phyloP scores from a whole-genome alignment of 768 basidiomycete species.

The Chalciporus sphaerocephalus region DNA sequence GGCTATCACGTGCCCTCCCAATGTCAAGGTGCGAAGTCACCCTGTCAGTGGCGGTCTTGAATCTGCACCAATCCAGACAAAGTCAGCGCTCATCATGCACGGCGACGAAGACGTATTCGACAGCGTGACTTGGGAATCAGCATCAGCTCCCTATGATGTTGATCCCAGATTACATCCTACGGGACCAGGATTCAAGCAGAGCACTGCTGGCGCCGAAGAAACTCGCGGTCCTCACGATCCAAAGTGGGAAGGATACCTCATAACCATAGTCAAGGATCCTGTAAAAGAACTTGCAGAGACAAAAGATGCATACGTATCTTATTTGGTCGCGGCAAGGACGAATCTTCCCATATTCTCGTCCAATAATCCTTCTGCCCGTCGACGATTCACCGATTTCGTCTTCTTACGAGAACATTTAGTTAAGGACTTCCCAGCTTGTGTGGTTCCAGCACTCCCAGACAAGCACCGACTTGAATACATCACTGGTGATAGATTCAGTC shows the following conservation, averaged over 20 bases:
- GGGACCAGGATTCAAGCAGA: conserved; percentile 80
- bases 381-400: conserved; percentile 96
- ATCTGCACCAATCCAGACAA: background rate
- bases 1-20: conserved; percentile 25
- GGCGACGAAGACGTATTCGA: conserved; percentile 88
- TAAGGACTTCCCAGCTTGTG: conserved; percentile 93
- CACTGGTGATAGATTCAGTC: conserved; percentile 94
- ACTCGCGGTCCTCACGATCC: conserved; percentile 69
- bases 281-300: conserved; percentile 95
- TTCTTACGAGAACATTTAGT: conserved; percentile 86
- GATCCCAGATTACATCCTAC: conserved; percentile 37
- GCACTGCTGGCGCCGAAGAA: conserved; percentile 64
- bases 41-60: background rate
- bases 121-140: conserved; percentile 87
- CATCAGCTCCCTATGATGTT: conserved; percentile 53
- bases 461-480: conserved; percentile 97
- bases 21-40: conserved; percentile 2
- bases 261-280: conserved; percentile 83
- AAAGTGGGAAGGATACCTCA: conserved; percentile 87
- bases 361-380: conserved; percentile 66
- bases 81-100: conserved; percentile 48
- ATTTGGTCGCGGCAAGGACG: conserved; percentile 88
- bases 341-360: conserved; percentile 84
- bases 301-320: conserved; percentile 95
- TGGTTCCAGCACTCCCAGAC: conserved; percentile 95